These are phyloP conservation scores for Acanthamoeba royreba DNA, from an alignment of 208 protist species.

Conservation along the genomic window DNA sequence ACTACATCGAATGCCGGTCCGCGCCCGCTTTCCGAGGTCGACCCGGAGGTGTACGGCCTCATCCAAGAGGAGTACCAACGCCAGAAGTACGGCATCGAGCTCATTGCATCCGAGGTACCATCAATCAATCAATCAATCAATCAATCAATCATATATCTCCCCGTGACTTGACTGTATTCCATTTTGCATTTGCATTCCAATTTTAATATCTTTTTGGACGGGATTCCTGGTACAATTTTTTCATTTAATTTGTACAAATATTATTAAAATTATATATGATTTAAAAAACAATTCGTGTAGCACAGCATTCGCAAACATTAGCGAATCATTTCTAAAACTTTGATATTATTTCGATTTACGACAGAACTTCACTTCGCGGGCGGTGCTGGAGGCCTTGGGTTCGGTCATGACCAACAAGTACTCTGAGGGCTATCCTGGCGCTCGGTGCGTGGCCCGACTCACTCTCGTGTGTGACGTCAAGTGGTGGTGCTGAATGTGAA, in stretches of 20 bases:
- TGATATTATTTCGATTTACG: background rate
- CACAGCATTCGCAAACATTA: background rate
- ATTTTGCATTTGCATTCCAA: background rate
- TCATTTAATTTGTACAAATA: background rate
- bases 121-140: background rate
- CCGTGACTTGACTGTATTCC: no score
- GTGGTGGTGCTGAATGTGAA: no score
- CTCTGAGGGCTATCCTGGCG: slow-evolving; percentile 84
- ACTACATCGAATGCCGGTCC: no score
- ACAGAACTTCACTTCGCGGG: slow-evolving; percentile 92
- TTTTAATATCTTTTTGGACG: background rate
- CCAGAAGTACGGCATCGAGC: slow-evolving; percentile 84
- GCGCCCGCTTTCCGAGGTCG: slow-evolving; percentile 71
- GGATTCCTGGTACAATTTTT: background rate
- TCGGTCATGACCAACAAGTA: slow-evolving; percentile 88
- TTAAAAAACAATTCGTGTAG: no score
- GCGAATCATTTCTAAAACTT: no score
- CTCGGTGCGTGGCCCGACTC: slow-evolving; percentile 45
- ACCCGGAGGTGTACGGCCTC: slow-evolving; percentile 82
- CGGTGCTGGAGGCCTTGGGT: slow-evolving; percentile 82
- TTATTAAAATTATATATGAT: background rate
- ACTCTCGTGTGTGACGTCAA: background rate
- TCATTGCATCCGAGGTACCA: slow-evolving; percentile 89
- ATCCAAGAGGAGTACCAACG: slow-evolving; percentile 82
- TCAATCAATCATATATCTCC: background rate